These are phyloP conservation scores for Penicillium sp. DNA, from an alignment of 2,329 filamentous ascomycete genomes.

Conservation along the genomic window DNA sequence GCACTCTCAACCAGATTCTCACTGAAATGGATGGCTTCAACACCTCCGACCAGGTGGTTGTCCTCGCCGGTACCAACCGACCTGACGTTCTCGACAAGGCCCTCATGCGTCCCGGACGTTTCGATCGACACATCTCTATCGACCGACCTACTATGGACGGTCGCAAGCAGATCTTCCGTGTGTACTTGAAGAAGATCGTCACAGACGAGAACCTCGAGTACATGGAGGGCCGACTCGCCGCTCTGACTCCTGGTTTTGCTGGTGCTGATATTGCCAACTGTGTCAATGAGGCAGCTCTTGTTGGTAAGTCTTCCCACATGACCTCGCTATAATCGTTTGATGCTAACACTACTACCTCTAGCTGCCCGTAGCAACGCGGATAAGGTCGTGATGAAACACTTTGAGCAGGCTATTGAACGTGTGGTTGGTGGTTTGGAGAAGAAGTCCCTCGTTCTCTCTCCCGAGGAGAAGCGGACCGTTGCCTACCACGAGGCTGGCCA, in stretches of 20 bases:
- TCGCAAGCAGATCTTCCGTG: slow-evolving; percentile 90
- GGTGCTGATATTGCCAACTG: slow-evolving; percentile 98
- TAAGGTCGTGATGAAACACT: slow-evolving; percentile 81
- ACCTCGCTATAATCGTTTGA: neutral
- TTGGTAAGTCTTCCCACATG: slow-evolving; percentile 60
- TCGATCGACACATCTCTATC: slow-evolving; percentile 93
- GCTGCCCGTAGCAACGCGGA: slow-evolving; percentile 79
- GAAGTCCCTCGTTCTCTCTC: slow-evolving; percentile 90
- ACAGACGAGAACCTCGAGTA: slow-evolving; percentile 86
- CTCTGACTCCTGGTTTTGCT: slow-evolving; percentile 91
- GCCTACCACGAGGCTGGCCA: slow-evolving; percentile 98
- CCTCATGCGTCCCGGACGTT: slow-evolving; percentile 91
- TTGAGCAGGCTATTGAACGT: slow-evolving; percentile 96
- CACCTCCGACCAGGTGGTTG: slow-evolving; percentile 91
- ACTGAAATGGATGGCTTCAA: slow-evolving; percentile 99
- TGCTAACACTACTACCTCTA: slow-evolving; percentile 48
- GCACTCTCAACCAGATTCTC: slow-evolving; percentile 94
- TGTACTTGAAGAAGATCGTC: slow-evolving; percentile 91
- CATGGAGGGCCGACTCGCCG: slow-evolving; percentile 80
- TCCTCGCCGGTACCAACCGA: slow-evolving; percentile 93
- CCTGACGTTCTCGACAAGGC: slow-evolving; percentile 93
- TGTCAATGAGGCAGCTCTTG: slow-evolving; percentile 93
- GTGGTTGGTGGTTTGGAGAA: slow-evolving; percentile 95
- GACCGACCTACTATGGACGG: slow-evolving; percentile 96
- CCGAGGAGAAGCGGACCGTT: slow-evolving; percentile 90